phyloP scores from a whole-genome alignment of 2,329 filamentous ascomycete genomes.

The Ceratocystiopsis minuta region DNA sequence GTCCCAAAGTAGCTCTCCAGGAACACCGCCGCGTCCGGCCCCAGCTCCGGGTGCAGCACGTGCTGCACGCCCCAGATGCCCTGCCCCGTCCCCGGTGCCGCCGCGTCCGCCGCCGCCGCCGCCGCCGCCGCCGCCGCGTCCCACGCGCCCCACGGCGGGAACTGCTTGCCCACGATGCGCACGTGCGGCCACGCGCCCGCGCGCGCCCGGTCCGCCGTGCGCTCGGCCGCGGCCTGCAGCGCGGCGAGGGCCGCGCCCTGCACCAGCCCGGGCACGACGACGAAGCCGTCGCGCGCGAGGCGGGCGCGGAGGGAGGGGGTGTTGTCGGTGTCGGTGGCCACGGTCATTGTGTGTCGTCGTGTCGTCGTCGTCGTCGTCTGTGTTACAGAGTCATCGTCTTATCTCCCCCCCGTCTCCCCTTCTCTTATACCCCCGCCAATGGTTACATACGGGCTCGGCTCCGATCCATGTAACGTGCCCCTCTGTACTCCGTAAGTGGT shows the following conservation, averaged over 20 bases:
- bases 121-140: conserved; percentile 27
- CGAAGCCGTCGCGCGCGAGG: conserved; percentile 58
- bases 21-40: conserved; percentile 40
- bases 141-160: conserved; percentile 59
- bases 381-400: no score
- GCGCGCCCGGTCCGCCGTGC: conserved; percentile 43
- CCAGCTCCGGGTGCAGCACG: conserved; percentile 54
- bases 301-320: conserved; percentile 7
- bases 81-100: background rate
- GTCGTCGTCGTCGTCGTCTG: background rate
- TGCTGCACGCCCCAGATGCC: conserved; percentile 88
- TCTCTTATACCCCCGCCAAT: no score
- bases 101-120: conserved; percentile 16
- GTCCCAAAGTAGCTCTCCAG: conserved; percentile 54
- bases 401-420: no score
- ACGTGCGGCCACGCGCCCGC: conserved; percentile 64
- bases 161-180: conserved; percentile 75
- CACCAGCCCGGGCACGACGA: conserved; percentile 50
- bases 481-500: no score
- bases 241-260: conserved; percentile 28
- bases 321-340: no score
- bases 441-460: no score
- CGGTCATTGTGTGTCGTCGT: no score
- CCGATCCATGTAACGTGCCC: no score
- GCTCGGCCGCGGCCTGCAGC: conserved; percentile 41